Evolutionary conservation across 2,329 filamentous ascomycete genomes (phyloP).

Genomic region (Ploettnerulaceae sp.): DNA sequence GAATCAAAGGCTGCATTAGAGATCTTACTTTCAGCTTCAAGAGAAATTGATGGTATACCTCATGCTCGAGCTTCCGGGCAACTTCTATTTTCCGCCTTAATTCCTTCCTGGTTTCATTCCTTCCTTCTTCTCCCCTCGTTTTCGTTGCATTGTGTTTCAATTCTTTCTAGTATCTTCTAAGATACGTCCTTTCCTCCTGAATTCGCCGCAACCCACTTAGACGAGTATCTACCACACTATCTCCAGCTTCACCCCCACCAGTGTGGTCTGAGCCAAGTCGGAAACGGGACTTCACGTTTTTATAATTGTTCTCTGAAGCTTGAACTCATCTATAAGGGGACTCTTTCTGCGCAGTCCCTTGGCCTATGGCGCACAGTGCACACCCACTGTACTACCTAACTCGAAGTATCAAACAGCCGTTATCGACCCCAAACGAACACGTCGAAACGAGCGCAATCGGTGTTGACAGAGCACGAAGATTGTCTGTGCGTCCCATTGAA

Average conservation of each 20-base stretch:
- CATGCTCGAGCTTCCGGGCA: neutral
- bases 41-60: neutral
- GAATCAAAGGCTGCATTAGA: neutral
- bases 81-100: neutral
- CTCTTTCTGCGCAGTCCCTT: neutral
- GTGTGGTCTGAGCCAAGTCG: conserved; percentile 1
- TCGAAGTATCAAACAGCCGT: conserved; percentile 4
- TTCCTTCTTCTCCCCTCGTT: conserved; percentile 9
- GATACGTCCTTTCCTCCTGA: conserved; percentile 21
- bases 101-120: conserved; percentile 5
- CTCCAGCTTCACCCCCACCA: neutral
- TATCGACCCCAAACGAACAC: conserved; percentile 1
- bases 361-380: neutral
- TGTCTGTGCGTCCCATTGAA: conserved; percentile 14
- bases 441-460: conserved; percentile 12
- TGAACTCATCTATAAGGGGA: neutral
- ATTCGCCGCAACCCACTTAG: conserved; percentile 1
- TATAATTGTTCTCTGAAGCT: neutral
- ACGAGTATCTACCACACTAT: conserved; percentile 6
- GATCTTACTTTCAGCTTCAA: neutral
- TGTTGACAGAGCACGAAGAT: conserved; percentile 15
- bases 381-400: neutral
- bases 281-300: conserved; percentile 1
- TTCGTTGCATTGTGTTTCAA: conserved; percentile 2
- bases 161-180: conserved; percentile 7